Conservation (phyloP, 192 early-diverging fungal genomes). For the Coemansia reversa region DNA sequence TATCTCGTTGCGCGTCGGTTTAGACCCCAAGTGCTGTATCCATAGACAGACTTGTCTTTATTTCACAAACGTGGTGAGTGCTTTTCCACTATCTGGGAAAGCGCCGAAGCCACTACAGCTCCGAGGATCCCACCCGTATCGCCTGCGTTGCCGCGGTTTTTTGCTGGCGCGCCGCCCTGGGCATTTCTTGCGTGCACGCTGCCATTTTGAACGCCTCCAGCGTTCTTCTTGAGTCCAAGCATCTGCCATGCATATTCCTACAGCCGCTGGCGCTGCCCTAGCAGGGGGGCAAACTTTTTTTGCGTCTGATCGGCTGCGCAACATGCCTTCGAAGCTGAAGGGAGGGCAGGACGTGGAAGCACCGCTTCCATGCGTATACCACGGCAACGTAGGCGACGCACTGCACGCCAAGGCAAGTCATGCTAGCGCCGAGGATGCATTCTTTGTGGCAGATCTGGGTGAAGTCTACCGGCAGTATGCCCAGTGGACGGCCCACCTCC, state of each 20-base stretch:
- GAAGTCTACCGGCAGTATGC: conserved; percentile 84
- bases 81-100: conserved; percentile 29
- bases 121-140: conserved; percentile 20
- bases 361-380: conserved; percentile 11
- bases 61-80: conserved; percentile 9
- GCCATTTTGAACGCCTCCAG: conserved; percentile 6
- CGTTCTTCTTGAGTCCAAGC: not conserved
- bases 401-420: conserved; percentile 41
- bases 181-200: conserved; percentile 15
- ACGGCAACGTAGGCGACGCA: conserved; percentile 31
- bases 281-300: conserved; percentile 6
- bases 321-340: conserved; percentile 25
- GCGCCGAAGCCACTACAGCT: conserved; percentile 16
- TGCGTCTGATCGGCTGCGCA: conserved; percentile 14
- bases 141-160: conserved; percentile 28
- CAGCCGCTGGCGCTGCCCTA: not conserved
- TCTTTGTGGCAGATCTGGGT: conserved; percentile 94
- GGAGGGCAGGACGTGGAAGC: conserved; percentile 3
- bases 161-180: conserved; percentile 45
- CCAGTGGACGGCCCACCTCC: conserved; percentile 80
- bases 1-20: too few species aligned
- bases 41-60: not conserved
- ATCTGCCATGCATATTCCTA: conserved; percentile 17
- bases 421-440: conserved; percentile 79
- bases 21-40: not conserved